Evolutionary conservation across 177 flowering plant species (phyloP).

Genomic region (Vitis hybrid): DNA sequence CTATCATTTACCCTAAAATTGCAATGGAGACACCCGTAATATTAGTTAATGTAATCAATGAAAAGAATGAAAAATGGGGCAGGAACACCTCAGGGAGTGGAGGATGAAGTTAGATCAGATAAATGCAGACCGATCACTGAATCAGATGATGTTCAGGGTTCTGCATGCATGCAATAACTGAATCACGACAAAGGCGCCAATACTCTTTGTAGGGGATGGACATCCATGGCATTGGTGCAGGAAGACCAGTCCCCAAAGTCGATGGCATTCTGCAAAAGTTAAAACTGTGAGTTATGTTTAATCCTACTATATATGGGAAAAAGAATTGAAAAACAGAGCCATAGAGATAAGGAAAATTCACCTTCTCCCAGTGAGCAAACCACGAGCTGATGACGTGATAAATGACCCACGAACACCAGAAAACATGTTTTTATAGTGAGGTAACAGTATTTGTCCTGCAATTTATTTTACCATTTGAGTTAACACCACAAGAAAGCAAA

Average conservation of each 20-base stretch:
- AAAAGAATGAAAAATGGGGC: not conserved
- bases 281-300: not conserved
- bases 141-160: not conserved
- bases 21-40: too few relatives aligned
- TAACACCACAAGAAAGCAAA: slow-evolving; percentile 6
- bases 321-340: not conserved
- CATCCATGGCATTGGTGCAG: slow-evolving; percentile 75
- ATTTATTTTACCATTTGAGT: slow-evolving; percentile 7
- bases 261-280: slow-evolving; percentile 48
- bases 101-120: not conserved
- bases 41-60: not conserved
- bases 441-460: slow-evolving; percentile 69
- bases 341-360: slow-evolving; percentile 15
- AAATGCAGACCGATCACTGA: not conserved
- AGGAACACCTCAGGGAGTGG: too few relatives aligned
- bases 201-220: slow-evolving; percentile 50
- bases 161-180: slow-evolving; percentile 44
- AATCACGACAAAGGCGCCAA: slow-evolving; percentile 63
- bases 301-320: not conserved
- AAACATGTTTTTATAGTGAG: slow-evolving; percentile 57
- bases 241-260: slow-evolving; percentile 34
- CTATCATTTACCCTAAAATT: too few relatives aligned
- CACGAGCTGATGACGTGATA: slow-evolving; percentile 45
- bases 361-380: slow-evolving; percentile 80
- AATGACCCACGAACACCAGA: slow-evolving; percentile 46